A percentile compares a stretch with the other conserved stretches of the same genome.
phyloP scores from a whole-genome alignment of 495 filamentous ascomycete genomes.

The Aspergillus steynii region DNA sequence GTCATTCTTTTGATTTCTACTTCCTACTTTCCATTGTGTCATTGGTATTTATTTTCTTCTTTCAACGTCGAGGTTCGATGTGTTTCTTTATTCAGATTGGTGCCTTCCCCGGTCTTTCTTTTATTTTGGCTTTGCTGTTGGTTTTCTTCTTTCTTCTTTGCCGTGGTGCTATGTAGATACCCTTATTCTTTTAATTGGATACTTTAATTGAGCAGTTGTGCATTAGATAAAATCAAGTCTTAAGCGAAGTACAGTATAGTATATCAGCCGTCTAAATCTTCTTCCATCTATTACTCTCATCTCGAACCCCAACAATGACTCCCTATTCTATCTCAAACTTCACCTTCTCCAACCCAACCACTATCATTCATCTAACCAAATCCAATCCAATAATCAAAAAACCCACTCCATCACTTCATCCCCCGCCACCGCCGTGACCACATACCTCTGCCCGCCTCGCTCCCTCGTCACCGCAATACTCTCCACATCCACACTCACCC shows the following conservation, averaged over 20 bases:
- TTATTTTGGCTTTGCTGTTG: neutral
- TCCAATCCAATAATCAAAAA: neutral
- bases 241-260: neutral
- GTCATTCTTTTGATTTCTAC: constrained; percentile 6
- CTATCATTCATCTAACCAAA: neutral
- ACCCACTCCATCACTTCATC: neutral
- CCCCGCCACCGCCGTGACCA: constrained; percentile 9
- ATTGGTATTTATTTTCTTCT: constrained; percentile 19
- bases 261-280: neutral
- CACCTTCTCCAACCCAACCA: too few relatives aligned
- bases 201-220: too few relatives aligned
- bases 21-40: constrained; percentile 8
- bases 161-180: too few relatives aligned
- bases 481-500: constrained; percentile 9
- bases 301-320: neutral
- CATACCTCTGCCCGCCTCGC: neutral
- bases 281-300: constrained; percentile 5
- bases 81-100: too few relatives aligned
- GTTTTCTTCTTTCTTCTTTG: too few relatives aligned
- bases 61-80: constrained; percentile 1
- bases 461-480: neutral
- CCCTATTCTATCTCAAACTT: too few relatives aligned
- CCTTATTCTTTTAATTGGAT: too few relatives aligned
- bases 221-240: too few relatives aligned
- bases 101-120: neutral